A percentile compares a stretch with the other conserved stretches of the same genome.
Conservation (phyloP, 805 yeast genomes). For the Myxozyma lipomycoides region DNA sequence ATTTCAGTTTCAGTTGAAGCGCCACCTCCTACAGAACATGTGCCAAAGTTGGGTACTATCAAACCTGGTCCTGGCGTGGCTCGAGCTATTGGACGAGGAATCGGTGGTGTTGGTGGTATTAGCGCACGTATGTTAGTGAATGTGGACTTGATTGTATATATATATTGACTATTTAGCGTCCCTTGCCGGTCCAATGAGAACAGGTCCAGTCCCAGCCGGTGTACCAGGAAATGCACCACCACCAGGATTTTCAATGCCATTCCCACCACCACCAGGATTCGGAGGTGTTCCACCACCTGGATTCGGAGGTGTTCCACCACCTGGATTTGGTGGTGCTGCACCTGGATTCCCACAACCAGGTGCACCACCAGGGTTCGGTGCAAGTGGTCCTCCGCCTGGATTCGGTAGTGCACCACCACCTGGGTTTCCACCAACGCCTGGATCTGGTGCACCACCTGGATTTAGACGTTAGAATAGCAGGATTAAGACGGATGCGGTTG, state of each 20-base stretch:
- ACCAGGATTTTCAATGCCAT: constrained; percentile 26
- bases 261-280: background rate
- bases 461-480: background rate
- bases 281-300: constrained; percentile 13
- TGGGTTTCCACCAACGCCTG: no score
- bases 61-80: constrained; percentile 38
- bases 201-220: constrained; percentile 33
- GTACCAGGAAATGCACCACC: constrained; percentile 28
- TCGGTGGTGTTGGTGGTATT: constrained; percentile 32
- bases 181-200: constrained; percentile 35
- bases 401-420: no score
- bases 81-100: constrained; percentile 36
- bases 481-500: no score
- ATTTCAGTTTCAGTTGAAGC: constrained; percentile 67
- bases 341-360: constrained; percentile 11
- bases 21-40: constrained; percentile 47
- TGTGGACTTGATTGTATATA: background rate
- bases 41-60: constrained; percentile 33
- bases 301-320: background rate
- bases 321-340: constrained; percentile 3
- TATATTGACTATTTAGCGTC: background rate
- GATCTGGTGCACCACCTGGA: background rate
- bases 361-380: constrained; percentile 37
- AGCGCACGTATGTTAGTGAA: background rate
- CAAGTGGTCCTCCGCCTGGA: constrained; percentile 29